Base-by-base conservation (phyloP, 2,329 filamentous ascomycete genomes). In the Fusarium nanum region DNA sequence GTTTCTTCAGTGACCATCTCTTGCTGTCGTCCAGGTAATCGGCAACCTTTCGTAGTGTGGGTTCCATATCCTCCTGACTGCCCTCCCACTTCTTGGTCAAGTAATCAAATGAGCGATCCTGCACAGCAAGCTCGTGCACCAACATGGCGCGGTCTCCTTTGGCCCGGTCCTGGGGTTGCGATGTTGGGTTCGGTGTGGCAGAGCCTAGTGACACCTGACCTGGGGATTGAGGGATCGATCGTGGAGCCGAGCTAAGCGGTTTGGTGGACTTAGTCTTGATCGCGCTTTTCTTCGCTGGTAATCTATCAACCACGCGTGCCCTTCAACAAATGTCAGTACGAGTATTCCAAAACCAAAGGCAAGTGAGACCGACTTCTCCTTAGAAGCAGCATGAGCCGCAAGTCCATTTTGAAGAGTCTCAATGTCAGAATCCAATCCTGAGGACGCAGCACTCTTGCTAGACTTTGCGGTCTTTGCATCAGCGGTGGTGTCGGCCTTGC, bases 121-220 rank as follows among this genome's bases (percentile, higher is more conserved):
- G 79, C 9, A 86, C 83, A 32, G 89, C 88, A 22, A 91, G 79
- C 69, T 89, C 86, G 75, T 91, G 89, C 28, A 91, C 87, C 22
- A 91, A 80, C 25, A 85, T 81, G 59, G 78, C 81, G 73, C 84
- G 82, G 64, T 84, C 83, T 54, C 85, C 86, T 76, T 88, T 88
- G 42, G 85, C 84, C 70, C 84, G 82, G 72, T 87, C 85, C 37
- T 85, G 75, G 32, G 83, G 78, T 64, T 88, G 83, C 2, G 86
- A 84, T 20, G 85, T 81, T 13, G 84, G 79, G 12, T 81, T 82
- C 3, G 86, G 83, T 6, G 83, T 85, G 14, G 85, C 88, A 5
- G 88, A 90, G 23, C 81, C 81, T 13, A 84, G 77, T n/a, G 83
- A 84, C 60, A 83, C 86, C 46, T 88, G 79, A 27, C 85, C 84